A percentile compares a stretch with the other conserved stretches of the same genome.
Evolutionary conservation across 176 grass and related monocot species (phyloP).

Genomic region (Melocanna baccifera): DNA sequence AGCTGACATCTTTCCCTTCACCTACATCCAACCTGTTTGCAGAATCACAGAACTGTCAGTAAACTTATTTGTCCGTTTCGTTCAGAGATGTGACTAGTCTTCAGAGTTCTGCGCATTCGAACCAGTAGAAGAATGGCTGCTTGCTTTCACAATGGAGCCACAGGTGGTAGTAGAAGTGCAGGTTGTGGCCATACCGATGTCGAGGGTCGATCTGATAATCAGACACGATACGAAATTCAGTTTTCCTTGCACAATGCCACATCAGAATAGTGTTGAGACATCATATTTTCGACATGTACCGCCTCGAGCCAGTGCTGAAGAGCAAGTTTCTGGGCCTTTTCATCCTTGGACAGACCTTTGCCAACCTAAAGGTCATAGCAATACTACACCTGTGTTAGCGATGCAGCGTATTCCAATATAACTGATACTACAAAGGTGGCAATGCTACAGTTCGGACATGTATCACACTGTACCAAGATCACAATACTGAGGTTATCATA

Average conservation of each 20-base stretch:
- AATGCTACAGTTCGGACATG: not conserved
- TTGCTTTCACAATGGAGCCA: conserved; percentile 61
- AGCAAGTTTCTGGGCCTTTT: conserved; percentile 81
- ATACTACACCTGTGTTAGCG: conserved; percentile 8
- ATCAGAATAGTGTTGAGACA: not conserved
- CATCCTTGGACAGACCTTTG: conserved; percentile 80
- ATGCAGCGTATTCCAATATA: not conserved
- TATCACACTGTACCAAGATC: not conserved
- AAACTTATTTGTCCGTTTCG: not conserved
- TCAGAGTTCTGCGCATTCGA: not conserved
- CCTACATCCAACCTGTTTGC: conserved; percentile 65
- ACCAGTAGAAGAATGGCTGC: conserved; percentile 91
- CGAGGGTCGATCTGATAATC: conserved; percentile 70
- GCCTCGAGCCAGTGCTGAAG: conserved; percentile 89
- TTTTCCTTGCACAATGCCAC: not conserved
- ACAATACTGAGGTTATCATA: not conserved
- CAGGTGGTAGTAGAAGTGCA: conserved; percentile 71
- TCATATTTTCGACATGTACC: conserved; percentile 30
- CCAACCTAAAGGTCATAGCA: conserved; percentile 60
- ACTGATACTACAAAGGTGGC: conserved; percentile 1
- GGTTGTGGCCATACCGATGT: conserved; percentile 79
- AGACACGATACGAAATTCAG: not conserved
- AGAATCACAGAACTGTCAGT: not conserved
- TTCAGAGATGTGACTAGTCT: not conserved
- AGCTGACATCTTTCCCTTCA: conserved; percentile 66